Base-by-base conservation (phyloP, 2,329 filamentous ascomycete species). In the Chaetomiaceae sp. region DNA sequence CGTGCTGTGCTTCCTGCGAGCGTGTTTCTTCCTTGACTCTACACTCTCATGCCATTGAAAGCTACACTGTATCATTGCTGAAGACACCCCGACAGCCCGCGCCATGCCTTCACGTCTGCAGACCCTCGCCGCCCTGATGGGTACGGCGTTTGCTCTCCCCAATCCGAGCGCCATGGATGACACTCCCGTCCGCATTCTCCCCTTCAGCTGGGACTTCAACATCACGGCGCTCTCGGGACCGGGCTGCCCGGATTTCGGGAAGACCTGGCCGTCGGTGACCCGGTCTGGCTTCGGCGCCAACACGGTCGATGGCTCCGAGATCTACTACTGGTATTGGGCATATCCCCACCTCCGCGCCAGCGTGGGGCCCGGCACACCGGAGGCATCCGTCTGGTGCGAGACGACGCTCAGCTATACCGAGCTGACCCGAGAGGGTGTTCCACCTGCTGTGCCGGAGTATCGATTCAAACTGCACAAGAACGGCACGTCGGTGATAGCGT, bases 231-330 rank as follows among this genome's bases (percentile, higher is more conserved):
- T 54, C 30, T 9, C 18, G 5, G 51, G 51, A 5, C 51, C 51
- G 4, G 51, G 51, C 13, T 54, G 51, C 20, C 51, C 51, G 1
- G 45, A 54, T 29, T 42, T 36, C 41, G 29, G 40, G 29, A 10
- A n/a, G 3, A 13, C 23, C 2, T 5, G 10, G 2, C n/a, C 29
- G 16, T 45, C 5, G 38, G 11, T 20, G 3, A 48, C 51, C 13
- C 45, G 51, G 7, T 46, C 51, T 2, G 50, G 45, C 23, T 54
- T 23, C 13, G 51, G 51, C 51, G 21, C 25, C 13, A 54, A 54
- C 51, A 54, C 51, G 10, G 51, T 54, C 11, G 51, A 54, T 27
- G 51, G 51, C n/a, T 49, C 45, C 38, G 51, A 54, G 51, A 54
- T 54, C 38, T 54, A 54, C 51, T 54, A 54, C 45, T 54, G 51